Evolutionary conservation across 1,284 basidiomycete genomes (phyloP).

Genomic region (Rhodotorula sp.): DNA sequence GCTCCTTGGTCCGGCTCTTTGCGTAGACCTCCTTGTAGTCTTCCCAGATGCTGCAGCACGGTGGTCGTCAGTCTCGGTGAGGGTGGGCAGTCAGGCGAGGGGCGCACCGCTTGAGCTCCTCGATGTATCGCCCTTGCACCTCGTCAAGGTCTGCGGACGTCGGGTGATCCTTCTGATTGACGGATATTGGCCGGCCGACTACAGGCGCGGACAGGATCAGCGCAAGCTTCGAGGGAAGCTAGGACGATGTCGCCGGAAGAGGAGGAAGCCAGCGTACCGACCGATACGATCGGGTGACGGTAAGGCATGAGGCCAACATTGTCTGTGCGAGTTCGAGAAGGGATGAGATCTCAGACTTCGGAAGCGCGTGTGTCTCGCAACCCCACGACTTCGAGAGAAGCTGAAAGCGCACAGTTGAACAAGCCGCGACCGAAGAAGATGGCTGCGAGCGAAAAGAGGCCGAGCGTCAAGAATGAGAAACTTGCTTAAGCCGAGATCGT

Average conservation of each 20-base stretch:
- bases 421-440: conserved; percentile 54
- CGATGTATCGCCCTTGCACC: conserved; percentile 84
- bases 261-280: conserved; percentile 50
- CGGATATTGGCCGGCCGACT: conserved; percentile 84
- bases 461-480: not conserved
- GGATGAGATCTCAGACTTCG: too few species aligned
- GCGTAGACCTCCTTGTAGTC: conserved; percentile 87
- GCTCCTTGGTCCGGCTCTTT: conserved; percentile 59
- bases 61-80: not conserved
- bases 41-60: conserved; percentile 76
- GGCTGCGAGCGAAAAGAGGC: conserved; percentile 20
- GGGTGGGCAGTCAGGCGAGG: not conserved
- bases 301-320: conserved; percentile 91
- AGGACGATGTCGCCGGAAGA: not conserved
- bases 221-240: not conserved
- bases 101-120: conserved; percentile 61
- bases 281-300: conserved; percentile 88
- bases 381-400: not conserved
- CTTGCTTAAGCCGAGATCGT: too few species aligned
- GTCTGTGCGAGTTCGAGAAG: conserved; percentile 56
- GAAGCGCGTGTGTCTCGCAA: too few species aligned
- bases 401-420: conserved; percentile 71
- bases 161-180: conserved; percentile 74
- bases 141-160: conserved; percentile 74
- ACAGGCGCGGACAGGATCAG: too few species aligned